A percentile compares a stretch with the other conserved stretches of the same genome.
Conservation (phyloP, 805 yeast species). For the Saturnispora halmiae region DNA sequence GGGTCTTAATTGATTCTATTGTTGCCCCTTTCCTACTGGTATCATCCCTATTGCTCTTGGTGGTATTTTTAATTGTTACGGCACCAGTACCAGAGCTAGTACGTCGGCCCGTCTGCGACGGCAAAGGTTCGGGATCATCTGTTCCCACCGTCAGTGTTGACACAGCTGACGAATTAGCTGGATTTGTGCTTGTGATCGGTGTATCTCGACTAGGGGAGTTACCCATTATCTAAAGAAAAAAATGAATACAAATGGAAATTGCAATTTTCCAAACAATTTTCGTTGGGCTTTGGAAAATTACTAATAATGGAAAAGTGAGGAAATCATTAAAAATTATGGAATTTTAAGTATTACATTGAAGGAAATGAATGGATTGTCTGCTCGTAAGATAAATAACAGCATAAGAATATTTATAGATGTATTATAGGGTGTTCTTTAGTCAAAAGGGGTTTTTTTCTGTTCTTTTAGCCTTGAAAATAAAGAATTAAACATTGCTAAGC, state of each 20-base stretch:
- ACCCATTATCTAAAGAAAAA: constrained; percentile 5
- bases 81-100: constrained; percentile 9
- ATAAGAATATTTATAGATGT: too few species aligned
- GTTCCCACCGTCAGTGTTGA: constrained; percentile 11
- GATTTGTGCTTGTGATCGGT: neutral
- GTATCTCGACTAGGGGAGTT: constrained; percentile 7
- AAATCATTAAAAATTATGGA: too few species aligned
- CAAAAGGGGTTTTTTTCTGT: too few species aligned
- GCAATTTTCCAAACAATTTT: too few species aligned
- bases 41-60: constrained; percentile 7
- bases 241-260: neutral
- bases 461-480: too few species aligned
- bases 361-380: too few species aligned
- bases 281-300: neutral
- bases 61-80: constrained; percentile 11
- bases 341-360: too few species aligned
- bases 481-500: too few species aligned
- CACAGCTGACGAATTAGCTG: neutral
- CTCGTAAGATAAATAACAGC: too few species aligned
- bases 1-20: constrained; percentile 12
- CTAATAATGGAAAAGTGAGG: neutral
- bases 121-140: constrained; percentile 31
- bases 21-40: constrained; percentile 5
- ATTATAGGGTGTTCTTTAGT: too few species aligned
- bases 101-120: constrained; percentile 19